Conservation (phyloP, 139 green algal genomes). For the Chloropicon primus region DNA sequence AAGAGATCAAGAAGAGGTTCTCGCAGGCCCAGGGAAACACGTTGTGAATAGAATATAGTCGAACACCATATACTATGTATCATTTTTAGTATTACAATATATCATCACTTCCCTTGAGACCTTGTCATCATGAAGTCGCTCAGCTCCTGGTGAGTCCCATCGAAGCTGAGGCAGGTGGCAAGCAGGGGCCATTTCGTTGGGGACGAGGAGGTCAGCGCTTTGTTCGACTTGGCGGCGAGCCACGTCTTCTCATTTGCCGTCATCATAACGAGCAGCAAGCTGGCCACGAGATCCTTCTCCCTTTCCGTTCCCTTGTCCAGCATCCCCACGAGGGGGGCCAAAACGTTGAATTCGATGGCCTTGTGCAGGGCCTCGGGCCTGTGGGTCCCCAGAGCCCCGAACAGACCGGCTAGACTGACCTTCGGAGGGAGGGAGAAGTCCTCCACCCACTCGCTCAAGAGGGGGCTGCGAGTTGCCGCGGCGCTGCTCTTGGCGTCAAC, state of each 20-base stretch:
- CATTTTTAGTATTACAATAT: too few species aligned
- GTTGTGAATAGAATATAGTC: not conserved
- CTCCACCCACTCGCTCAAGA: not conserved
- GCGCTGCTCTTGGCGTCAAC: not conserved
- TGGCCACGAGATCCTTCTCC: not conserved
- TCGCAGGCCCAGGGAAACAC: not conserved
- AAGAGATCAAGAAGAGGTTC: not conserved
- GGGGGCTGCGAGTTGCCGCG: not conserved
- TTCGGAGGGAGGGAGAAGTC: not conserved
- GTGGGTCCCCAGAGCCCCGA: not conserved
- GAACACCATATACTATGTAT: too few species aligned
- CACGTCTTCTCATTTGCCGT: not conserved
- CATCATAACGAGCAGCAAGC: not conserved
- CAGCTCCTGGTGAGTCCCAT: not conserved
- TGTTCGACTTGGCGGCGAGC: not conserved
- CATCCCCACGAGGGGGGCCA: not conserved
- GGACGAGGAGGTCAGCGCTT: not conserved
- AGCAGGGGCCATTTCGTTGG: not conserved
- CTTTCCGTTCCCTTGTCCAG: not conserved
- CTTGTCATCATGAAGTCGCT: not conserved
- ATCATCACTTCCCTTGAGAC: not conserved
- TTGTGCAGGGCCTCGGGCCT: not conserved
- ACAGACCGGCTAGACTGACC: not conserved
- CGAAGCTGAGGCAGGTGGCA: not conserved
- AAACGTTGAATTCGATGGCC: not conserved